Conservation (phyloP, 164 flowering plant genomes). For the Macadamia integrifolia region DNA sequence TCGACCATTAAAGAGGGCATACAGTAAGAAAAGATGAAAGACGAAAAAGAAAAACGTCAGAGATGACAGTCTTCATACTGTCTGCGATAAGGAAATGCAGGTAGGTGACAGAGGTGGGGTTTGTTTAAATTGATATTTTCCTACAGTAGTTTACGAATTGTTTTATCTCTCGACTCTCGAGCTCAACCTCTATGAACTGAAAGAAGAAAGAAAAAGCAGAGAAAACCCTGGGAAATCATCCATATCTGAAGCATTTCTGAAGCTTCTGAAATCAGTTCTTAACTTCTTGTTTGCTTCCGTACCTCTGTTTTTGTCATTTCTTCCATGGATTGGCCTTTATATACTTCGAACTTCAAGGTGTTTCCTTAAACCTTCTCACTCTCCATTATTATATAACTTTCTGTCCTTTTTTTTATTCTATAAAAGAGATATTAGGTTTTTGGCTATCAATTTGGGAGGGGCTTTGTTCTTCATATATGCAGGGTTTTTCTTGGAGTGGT, state of each 20-base stretch:
- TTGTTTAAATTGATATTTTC: not conserved
- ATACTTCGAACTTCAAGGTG: not conserved
- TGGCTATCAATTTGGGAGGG: no score
- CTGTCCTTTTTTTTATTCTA: no score
- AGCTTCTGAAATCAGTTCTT: not conserved
- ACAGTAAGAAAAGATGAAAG: not conserved
- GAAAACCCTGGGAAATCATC: not conserved
- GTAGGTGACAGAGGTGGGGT: not conserved
- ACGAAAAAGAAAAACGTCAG: not conserved
- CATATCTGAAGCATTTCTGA: not conserved
- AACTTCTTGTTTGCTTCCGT: not conserved
- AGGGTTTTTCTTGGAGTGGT: no score
- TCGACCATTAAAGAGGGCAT: not conserved
- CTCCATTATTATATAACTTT: not conserved
- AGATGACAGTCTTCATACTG: not conserved
- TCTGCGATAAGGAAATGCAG: conserved; percentile 4
- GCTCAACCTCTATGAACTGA: not conserved
- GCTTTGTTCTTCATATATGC: no score
- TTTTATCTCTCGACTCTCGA: not conserved
- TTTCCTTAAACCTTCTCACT: not conserved
- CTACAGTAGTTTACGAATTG: not conserved
- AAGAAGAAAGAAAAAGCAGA: not conserved
- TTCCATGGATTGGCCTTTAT: not conserved
- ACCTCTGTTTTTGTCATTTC: conserved; percentile 1
- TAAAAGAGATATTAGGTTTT: no score